Percentiles rank a stretch among this genome's conserved stretches.
phyloP scores from a whole-genome alignment of 139 green algal species.

The Chlorella sorokiniana region DNA sequence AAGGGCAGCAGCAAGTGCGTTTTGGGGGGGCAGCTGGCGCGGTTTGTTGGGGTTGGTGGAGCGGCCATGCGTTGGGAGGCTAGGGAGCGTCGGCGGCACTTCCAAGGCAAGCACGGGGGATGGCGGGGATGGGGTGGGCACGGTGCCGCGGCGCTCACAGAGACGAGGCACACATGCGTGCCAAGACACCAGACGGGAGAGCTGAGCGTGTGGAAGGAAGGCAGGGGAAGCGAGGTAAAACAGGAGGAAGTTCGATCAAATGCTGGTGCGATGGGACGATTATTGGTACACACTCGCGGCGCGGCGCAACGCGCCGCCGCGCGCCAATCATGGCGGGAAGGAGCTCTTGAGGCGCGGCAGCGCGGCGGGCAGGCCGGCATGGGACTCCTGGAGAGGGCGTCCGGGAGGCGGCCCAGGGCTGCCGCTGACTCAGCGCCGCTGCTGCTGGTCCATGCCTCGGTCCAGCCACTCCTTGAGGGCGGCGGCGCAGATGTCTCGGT shows the following conservation, averaged over 20 bases:
- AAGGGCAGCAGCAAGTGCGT: no score
- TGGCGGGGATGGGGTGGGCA: not conserved
- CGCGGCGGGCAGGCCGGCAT: not conserved
- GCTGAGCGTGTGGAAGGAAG: not conserved
- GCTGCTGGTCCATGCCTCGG: conserved; percentile 52
- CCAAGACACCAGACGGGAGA: no score
- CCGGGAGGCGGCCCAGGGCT: no score
- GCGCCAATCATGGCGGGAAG: no score
- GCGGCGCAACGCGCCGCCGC: not conserved
- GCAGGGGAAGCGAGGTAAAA: not conserved
- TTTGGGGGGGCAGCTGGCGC: no score
- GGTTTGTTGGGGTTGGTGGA: no score
- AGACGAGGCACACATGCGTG: not conserved
- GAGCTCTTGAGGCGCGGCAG: no score
- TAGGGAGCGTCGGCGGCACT: no score
- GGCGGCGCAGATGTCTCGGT: conserved; percentile 90
- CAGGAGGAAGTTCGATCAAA: conserved; percentile 19
- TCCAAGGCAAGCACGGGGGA: not conserved
- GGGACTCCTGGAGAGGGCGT: not conserved
- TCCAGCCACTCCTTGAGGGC: conserved; percentile 90
- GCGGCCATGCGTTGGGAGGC: no score
- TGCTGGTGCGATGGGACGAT: not conserved
- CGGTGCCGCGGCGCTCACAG: not conserved
- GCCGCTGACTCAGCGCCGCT: not conserved
- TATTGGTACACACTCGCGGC: conserved; percentile 23